Base-by-base conservation (phyloP, 2,329 filamentous ascomycete species). In the Alternaria longipes region DNA sequence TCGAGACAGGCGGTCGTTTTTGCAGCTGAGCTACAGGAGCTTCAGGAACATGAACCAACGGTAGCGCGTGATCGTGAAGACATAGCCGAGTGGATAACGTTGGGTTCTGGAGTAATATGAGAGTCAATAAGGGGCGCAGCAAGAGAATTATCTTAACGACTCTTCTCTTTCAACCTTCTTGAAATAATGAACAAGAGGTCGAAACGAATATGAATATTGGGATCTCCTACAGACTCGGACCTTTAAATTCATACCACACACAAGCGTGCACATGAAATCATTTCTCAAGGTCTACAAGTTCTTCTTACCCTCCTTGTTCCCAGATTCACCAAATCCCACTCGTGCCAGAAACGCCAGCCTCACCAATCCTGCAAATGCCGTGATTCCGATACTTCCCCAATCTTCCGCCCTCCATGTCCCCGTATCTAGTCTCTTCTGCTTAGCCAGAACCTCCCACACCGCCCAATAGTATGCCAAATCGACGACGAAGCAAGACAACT, bases 371-470 rank as follows among this genome's bases (percentile, higher is more conserved):
- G 60, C 76, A 60, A 54, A 59, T 18, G 22, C 72, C 55, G 41
- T 79, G 64, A 60, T 69, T 47, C 26, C 58, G 70, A 81, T 14
- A 77, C 80, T 65, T 67, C 77, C 62, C 79, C 68, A 70, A 59
- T 71, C 69, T 64, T 72, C 64, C 38, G 46, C 60, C 53, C 65
- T 67, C 67, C 70, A 74, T 8, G 56, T 63, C 28, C 49, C 47
- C 1, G 60, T 54, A 41, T 46, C 50, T 28, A 68, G 49, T 49
- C 70, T 52, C 9, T 47, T 60, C 61, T 69, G 72, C 11, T n/a
- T 61, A 20, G 24, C 59, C 57, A 65, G 44, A 24, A 57, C 70
- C 22, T 55, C 62, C 53, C 59, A 69, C 3, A 55, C 67, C 14
- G 62, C 64, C 54, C 63, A 67, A 30, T 71, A 67, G 24, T 70